phyloP scores from a whole-genome alignment of 306 rosid species.

The Quercus parvula region DNA sequence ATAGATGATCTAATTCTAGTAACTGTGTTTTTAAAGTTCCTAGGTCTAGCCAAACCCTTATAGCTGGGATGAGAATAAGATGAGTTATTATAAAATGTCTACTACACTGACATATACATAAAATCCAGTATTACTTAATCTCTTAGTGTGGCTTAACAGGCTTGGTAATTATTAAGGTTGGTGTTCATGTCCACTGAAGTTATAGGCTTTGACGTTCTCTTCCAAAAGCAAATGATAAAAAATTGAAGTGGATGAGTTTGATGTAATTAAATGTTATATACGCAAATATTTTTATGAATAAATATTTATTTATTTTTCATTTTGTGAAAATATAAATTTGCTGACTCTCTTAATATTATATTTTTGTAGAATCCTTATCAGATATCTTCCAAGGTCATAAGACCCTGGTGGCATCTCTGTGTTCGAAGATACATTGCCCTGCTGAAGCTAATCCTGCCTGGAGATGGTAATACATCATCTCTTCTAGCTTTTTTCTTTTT shows the following conservation, averaged over 20 bases:
- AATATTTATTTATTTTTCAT: not conserved
- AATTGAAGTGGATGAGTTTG: not conserved
- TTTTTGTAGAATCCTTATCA: constrained; percentile 27
- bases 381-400: constrained; percentile 34
- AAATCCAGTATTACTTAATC: not conserved
- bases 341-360: not conserved
- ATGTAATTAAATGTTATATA: constrained; percentile 1
- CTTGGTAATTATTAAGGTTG: not conserved
- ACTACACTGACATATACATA: not conserved
- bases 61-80: not conserved
- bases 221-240: not conserved
- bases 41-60: not conserved
- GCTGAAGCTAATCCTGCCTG: constrained; percentile 80
- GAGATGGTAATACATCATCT: constrained; percentile 70
- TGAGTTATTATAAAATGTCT: not conserved
- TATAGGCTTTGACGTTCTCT: not conserved
- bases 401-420: constrained; percentile 41
- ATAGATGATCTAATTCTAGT: not conserved
- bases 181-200: not conserved
- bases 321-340: constrained; percentile 1
- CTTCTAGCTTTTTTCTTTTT: not conserved
- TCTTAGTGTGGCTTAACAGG: not conserved
- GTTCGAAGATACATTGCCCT: constrained; percentile 60
- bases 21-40: not conserved
- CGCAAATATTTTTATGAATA: not conserved